Percentiles rank a stretch among this genome's conserved stretches.
These are phyloP conservation scores for Coelastrella sp. DNA, from an alignment of 139 green algal species.

Conservation along the genomic window DNA sequence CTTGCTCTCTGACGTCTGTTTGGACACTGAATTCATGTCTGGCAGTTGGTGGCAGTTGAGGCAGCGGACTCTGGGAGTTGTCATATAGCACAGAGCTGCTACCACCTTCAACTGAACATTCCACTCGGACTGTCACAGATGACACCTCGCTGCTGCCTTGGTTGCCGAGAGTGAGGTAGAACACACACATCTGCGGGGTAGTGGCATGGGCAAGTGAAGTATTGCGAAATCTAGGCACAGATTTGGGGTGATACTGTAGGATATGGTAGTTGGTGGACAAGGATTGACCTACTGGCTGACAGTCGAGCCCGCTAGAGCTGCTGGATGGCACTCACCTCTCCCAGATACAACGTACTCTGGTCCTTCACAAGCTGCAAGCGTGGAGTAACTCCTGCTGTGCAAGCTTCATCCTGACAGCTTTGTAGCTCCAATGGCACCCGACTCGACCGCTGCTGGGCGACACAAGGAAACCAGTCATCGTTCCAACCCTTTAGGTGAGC, in stretches of 20 bases:
- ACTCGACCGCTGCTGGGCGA: background rate
- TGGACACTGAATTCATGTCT: slow-evolving; percentile 11
- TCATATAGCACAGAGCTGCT: slow-evolving; percentile 32
- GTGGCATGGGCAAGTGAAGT: background rate
- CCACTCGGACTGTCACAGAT: slow-evolving; percentile 8
- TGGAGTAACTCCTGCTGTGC: slow-evolving; percentile 6
- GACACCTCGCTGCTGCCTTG: slow-evolving; percentile 6
- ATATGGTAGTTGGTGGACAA: background rate
- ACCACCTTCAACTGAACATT: slow-evolving; percentile 32
- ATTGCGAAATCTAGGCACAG: background rate
- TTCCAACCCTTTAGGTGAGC: slow-evolving; percentile 8
- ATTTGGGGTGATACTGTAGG: background rate
- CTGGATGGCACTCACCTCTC: background rate
- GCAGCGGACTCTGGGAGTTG: slow-evolving; percentile 30
- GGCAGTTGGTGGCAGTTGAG: background rate
- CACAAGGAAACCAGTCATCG: background rate
- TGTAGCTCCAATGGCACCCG: background rate
- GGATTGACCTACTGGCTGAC: background rate
- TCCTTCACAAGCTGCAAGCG: slow-evolving; percentile 18
- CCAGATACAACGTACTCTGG: slow-evolving; percentile 12
- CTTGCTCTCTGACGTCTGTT: slow-evolving; percentile 34
- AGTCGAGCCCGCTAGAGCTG: background rate
- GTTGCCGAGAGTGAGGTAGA: slow-evolving; percentile 36
- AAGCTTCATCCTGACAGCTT: background rate
- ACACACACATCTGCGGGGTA: slow-evolving; percentile 18